These are phyloP conservation scores for Trichoderma lentiforme DNA, from an alignment of 2,329 filamentous ascomycete species.

Conservation along the genomic window DNA sequence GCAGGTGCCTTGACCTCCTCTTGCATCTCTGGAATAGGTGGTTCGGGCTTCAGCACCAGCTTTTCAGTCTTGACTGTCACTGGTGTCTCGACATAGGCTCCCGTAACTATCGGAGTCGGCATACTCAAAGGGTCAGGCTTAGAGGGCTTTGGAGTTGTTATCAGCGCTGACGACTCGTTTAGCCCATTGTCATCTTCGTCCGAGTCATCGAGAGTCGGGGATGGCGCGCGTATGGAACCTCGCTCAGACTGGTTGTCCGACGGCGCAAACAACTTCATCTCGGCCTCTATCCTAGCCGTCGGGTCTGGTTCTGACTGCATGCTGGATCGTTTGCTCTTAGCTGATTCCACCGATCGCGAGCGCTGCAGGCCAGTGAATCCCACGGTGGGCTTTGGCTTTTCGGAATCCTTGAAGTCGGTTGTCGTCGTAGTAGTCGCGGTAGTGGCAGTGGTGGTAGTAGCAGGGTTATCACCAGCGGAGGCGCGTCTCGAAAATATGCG, in stretches of 20 bases:
- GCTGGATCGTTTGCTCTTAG: slow-evolving; percentile 47
- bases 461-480: slow-evolving; percentile 16
- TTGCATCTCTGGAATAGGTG: slow-evolving; percentile 22
- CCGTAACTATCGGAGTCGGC: slow-evolving; percentile 53
- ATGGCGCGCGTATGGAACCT: slow-evolving; percentile 51
- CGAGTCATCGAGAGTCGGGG: slow-evolving; percentile 36
- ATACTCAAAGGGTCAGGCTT: slow-evolving; percentile 46
- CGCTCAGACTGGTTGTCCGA: slow-evolving; percentile 54
- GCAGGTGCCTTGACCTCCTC: slow-evolving; percentile 25
- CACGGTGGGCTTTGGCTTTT: slow-evolving; percentile 39
- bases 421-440: background rate
- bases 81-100: slow-evolving; percentile 57
- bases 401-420: slow-evolving; percentile 23
- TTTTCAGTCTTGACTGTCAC: slow-evolving; percentile 43
- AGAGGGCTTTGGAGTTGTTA: slow-evolving; percentile 47
- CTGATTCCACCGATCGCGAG: slow-evolving; percentile 42
- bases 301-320: slow-evolving; percentile 52
- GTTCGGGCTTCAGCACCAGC: slow-evolving; percentile 19
- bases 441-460: background rate
- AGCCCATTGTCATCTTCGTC: slow-evolving; percentile 31
- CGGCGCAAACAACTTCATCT: slow-evolving; percentile 55
- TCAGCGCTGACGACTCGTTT: slow-evolving; percentile 24
- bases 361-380: slow-evolving; percentile 46
- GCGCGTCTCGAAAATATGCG: slow-evolving; percentile 23
- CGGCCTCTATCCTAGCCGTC: slow-evolving; percentile 54